These are phyloP conservation scores for Apiospora phragmitis DNA, from an alignment of 2,329 filamentous ascomycete genomes.

Conservation along the genomic window DNA sequence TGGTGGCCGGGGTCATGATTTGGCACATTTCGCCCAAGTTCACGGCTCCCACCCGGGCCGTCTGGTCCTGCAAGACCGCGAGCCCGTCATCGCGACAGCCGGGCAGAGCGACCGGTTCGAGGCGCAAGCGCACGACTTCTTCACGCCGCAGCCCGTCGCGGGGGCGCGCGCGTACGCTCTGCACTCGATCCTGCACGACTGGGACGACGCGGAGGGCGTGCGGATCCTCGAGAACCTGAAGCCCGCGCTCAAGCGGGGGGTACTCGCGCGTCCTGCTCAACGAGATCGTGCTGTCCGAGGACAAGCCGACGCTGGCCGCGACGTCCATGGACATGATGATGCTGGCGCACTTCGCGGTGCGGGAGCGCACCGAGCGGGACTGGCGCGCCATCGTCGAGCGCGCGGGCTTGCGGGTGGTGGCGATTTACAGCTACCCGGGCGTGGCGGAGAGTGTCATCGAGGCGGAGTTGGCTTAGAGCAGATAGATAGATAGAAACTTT, in stretches of 20 bases:
- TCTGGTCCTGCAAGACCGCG: constrained; percentile 37
- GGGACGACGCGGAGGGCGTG: constrained; percentile 22
- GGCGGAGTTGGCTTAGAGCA: constrained; percentile 19
- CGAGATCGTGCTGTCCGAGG: constrained; percentile 35
- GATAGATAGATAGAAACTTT: not conserved
- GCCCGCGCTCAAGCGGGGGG: constrained; percentile 28
- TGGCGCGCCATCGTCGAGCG: constrained; percentile 19
- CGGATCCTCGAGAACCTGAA: constrained; percentile 27
- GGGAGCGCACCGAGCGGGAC: constrained; percentile 24
- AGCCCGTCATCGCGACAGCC: constrained; percentile 39
- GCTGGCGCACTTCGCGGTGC: constrained; percentile 22
- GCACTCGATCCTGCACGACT: constrained; percentile 35
- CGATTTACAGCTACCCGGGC: constrained; percentile 23
- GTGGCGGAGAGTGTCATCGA: constrained; percentile 28
- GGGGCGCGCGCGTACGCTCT: constrained; percentile 34
- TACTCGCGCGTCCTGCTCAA: constrained; percentile 40
- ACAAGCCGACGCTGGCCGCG: constrained; percentile 21
- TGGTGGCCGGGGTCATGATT: constrained; percentile 14
- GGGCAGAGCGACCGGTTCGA: constrained; percentile 35
- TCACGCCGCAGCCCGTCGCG: constrained; percentile 39
- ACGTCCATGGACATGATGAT: constrained; percentile 29
- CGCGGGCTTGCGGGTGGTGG: constrained; percentile 22
- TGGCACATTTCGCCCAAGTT: not conserved
- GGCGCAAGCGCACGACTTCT: constrained; percentile 39
- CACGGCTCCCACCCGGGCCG: constrained; percentile 19